phyloP scores from a whole-genome alignment of 331 rosid genomes.

The Pyrus hybrid region DNA sequence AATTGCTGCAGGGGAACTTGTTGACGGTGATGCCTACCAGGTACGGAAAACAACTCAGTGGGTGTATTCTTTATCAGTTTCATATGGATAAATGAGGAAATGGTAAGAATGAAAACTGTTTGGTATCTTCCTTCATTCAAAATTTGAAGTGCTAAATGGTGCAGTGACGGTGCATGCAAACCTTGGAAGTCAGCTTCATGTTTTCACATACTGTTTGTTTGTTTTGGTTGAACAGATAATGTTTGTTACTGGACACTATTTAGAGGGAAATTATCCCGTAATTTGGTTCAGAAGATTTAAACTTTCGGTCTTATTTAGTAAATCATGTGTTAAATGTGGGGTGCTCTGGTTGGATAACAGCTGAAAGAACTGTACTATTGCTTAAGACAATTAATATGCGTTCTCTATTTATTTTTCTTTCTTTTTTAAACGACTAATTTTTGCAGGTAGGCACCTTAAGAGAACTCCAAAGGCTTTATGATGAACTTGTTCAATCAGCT shows the following conservation, averaged over 20 bases:
- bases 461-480: conserved; percentile 91
- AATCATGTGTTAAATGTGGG: not conserved
- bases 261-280: not conserved
- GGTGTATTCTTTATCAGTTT: not conserved
- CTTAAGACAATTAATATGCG: not conserved
- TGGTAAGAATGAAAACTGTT: not conserved
- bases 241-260: not conserved
- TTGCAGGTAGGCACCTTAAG: conserved; percentile 67
- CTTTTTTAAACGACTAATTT: not conserved
- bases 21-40: conserved; percentile 86
- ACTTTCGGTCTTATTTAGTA: not conserved
- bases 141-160: not conserved
- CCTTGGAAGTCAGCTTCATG: not conserved
- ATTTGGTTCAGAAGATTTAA: not conserved
- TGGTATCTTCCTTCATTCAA: not conserved
- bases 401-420: not conserved
- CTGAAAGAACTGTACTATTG: not conserved
- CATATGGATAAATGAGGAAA: not conserved
- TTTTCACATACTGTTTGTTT: not conserved
- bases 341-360: conserved; percentile 1
- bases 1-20: conserved; percentile 70
- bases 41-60: conserved; percentile 22
- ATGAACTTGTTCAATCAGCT: conserved; percentile 67
- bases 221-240: not conserved
- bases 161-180: not conserved